Evolutionary conservation across 2,329 filamentous ascomycete species (phyloP), one percentile per base, ranked within the genome.

Genomic region (Clarireedia hainanense): DNA sequence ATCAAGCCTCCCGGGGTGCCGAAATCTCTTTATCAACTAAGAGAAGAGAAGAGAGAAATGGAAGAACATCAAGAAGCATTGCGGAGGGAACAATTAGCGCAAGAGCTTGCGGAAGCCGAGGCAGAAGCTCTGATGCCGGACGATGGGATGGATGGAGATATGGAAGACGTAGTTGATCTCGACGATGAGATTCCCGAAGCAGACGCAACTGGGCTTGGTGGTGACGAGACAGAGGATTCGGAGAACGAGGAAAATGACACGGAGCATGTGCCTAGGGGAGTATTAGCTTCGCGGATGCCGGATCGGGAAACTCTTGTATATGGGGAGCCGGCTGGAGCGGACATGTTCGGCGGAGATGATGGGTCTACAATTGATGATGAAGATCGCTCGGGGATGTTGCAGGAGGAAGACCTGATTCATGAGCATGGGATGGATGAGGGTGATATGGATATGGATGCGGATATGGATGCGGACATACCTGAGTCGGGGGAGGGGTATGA

Each of bases 11-110:
- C 90, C 0, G 94, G 92, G 6, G 80, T 96, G 55, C 71, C 83
- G 56, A 99, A 97, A 76, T 96, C 92, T 1, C 82, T 96, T 58
- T 86, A 95, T 68, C 91, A 95, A 60, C 82, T 91, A 73, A 85
- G 88, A 43, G 94, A 99, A 72, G 94, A 99, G 74, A 84, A 86
- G 62, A 81, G 88, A 10, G 94, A 99, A 74, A 81, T 88, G 55
- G 86, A 92, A 68, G 94, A 99, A 71, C 88, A 91, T 58, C 82
- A 88, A 60, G 84, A 88, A 67, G 81, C 87, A 2, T 74, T 89
- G 69, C 77, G 86, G 23, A 77, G 87, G 30, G 88, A 91, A 69
- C 80, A 83, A 64, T 73, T 86, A 4, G 82, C 86, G 56, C 79
- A 88, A 66, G 89, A 95, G 67, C 77, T 95, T 45, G 87, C 86